Conservation (phyloP, 2,329 filamentous ascomycete species). For the Aspergillus neoniger region DNA sequence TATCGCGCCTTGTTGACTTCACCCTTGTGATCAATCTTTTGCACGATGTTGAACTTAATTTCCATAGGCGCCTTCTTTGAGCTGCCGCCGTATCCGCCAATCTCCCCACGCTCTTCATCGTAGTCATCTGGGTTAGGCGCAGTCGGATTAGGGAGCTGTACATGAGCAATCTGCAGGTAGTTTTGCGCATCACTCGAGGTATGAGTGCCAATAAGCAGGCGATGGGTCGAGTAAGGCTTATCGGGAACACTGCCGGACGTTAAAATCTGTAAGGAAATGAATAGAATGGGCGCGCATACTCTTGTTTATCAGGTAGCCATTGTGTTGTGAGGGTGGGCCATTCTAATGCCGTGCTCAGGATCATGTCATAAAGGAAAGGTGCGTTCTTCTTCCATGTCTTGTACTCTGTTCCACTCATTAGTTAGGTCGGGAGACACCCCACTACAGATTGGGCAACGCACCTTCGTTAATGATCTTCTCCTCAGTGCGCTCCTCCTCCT, state of each 20-base stretch:
- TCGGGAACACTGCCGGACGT: constrained; percentile 62
- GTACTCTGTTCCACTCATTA: constrained; percentile 67
- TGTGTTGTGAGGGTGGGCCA: constrained; percentile 98
- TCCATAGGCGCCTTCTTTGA: constrained; percentile 66
- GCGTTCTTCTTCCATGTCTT: constrained; percentile 99
- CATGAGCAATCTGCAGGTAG: constrained; percentile 90
- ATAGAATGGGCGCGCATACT: constrained; percentile 47
- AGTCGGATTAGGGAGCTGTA: constrained; percentile 82
- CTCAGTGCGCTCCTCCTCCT: constrained; percentile 73
- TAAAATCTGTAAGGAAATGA: not conserved
- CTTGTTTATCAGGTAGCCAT: constrained; percentile 95
- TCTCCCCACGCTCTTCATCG: constrained; percentile 87
- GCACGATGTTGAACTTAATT: constrained; percentile 87
- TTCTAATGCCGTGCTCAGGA: constrained; percentile 89
- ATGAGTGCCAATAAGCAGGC: constrained; percentile 90
- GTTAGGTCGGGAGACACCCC: constrained; percentile 3
- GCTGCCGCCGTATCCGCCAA: constrained; percentile 82
- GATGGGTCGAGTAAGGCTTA: constrained; percentile 84
- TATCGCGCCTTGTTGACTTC: constrained; percentile 99
- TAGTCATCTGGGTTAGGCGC: constrained; percentile 76
- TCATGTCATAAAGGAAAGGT: constrained; percentile 97
- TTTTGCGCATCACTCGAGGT: constrained; percentile 84
- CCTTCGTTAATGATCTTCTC: constrained; percentile 94
- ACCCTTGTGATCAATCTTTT: constrained; percentile 93
- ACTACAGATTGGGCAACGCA: constrained; percentile 34